Evolutionary conservation across 2,329 filamentous ascomycete species (phyloP), one percentile per base, ranked within the genome.

Genomic region (Elsinoe perseae): DNA sequence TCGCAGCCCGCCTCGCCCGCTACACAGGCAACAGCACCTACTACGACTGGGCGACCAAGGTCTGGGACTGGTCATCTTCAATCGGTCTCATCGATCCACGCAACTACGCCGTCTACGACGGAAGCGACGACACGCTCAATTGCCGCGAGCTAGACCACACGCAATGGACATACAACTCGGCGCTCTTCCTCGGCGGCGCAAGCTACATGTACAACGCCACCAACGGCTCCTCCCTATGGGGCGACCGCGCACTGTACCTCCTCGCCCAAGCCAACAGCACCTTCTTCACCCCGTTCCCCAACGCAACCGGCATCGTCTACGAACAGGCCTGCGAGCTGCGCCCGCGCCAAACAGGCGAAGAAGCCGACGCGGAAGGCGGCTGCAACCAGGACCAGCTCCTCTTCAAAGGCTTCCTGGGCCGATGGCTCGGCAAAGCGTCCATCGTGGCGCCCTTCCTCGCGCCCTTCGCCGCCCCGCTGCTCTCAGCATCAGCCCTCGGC

Each of bases 341-440:
- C 16, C n/a, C 48, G n/a, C 48, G 48, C 48, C 48, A 52, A 38
- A 36, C 48, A 28, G 48, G 48, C 48, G 28, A 20, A 12, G 6
- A 69, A 69, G 57, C 70, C 72, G 56, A 75, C 73, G 48, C 48
- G 7, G 48, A 52, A 38, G 48, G 48, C 9, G 48, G 48, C 23
- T 91, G 87, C 75, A 80, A 88, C 71, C 77, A 77, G 60, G 86
- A 90, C 68, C 85, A 89, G 72, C 79, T 79, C 64, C 82, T 78
- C 48, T 90, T 89, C 80, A 90, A 90, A 72, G 86, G 84, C 9
- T 89, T 88, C 68, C 74, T 89, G 23, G 71, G 81, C 23, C 83
- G 86, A 43, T 90, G 84, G 81, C 66, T 78, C 57, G 68, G 69
- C 14, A 75, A 76, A 59, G 69, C 73, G 5, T 69, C 73, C 3